Percentiles rank a stretch among this genome's conserved stretches.
These are phyloP conservation scores for Didymella arachidicola DNA, from an alignment of 2,329 filamentous ascomycete species.

Conservation along the genomic window DNA sequence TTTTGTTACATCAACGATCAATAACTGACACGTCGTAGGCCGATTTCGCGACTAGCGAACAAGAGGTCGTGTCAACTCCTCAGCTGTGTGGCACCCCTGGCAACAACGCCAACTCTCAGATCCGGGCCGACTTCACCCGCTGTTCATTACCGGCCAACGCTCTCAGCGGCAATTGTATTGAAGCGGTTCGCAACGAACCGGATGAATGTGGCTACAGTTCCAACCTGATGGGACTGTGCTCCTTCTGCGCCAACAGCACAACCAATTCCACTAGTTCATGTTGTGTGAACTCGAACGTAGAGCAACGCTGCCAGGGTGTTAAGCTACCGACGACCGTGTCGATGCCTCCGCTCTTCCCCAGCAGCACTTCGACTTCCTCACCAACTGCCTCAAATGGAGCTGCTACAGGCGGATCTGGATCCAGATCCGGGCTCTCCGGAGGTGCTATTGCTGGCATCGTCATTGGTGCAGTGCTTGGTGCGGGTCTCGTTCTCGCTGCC, in stretches of 20 bases:
- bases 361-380: slow-evolving; percentile 67
- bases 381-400: slow-evolving; percentile 44
- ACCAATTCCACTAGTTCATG: slow-evolving; percentile 94
- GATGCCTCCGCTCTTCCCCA: slow-evolving; percentile 65
- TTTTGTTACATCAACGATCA: slow-evolving; percentile 1
- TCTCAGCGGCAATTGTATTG: slow-evolving; percentile 76
- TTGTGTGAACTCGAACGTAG: slow-evolving; percentile 83
- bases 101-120: slow-evolving; percentile 73
- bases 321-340: slow-evolving; percentile 74
- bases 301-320: slow-evolving; percentile 76
- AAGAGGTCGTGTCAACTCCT: slow-evolving; percentile 78
- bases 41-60: slow-evolving; percentile 86
- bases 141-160: slow-evolving; percentile 85
- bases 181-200: slow-evolving; percentile 80
- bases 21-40: slow-evolving; percentile 61
- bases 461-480: slow-evolving; percentile 77
- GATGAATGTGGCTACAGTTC: slow-evolving; percentile 84
- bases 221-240: slow-evolving; percentile 78
- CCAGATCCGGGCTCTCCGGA: slow-evolving; percentile 69
- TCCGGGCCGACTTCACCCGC: slow-evolving; percentile 90
- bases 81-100: slow-evolving; percentile 74
- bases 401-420: slow-evolving; percentile 43
- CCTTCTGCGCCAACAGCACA: slow-evolving; percentile 83
- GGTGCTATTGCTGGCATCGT: slow-evolving; percentile 92
- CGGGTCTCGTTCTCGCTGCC: slow-evolving; percentile 72